A percentile compares a stretch with the other conserved stretches of the same genome.
Evolutionary conservation across 2,329 filamentous ascomycete genomes (phyloP).

Genomic region (Thelonectria rubi): DNA sequence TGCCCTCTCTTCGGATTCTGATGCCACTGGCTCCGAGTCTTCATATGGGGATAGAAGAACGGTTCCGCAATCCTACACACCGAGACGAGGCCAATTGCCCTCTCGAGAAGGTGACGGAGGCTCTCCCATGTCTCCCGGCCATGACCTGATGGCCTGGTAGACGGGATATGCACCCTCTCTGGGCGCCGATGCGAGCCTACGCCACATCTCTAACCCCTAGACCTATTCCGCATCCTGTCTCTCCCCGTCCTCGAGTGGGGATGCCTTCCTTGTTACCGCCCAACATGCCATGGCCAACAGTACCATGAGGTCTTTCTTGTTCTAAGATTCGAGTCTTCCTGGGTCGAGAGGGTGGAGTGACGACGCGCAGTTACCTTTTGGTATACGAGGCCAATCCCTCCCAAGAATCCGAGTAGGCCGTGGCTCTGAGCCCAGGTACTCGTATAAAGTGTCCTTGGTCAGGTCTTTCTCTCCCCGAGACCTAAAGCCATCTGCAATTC

Average conservation of each 20-base stretch:
- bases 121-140: conserved; percentile 11
- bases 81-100: conserved; percentile 2
- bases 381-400: conserved; percentile 26
- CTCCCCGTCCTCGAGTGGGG: conserved; percentile 12
- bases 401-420: background rate
- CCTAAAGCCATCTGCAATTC: background rate
- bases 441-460: conserved; percentile 9
- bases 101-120: conserved; percentile 12
- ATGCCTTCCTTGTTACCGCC: conserved; percentile 11
- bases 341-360: conserved; percentile 1
- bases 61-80: conserved; percentile 4
- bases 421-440: background rate
- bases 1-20: conserved; percentile 20
- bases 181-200: background rate
- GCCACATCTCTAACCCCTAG: conserved; percentile 1
- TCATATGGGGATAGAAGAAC: background rate
- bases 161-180: conserved; percentile 10
- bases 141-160: conserved; percentile 22
- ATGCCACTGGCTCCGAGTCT: conserved; percentile 8
- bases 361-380: conserved; percentile 25
- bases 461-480: background rate
- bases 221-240: conserved; percentile 11
- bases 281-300: background rate
- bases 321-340: conserved; percentile 5
- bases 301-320: conserved; percentile 24